Base-by-base conservation (phyloP, 305 asterid species). In the Fraxinus nigra region DNA sequence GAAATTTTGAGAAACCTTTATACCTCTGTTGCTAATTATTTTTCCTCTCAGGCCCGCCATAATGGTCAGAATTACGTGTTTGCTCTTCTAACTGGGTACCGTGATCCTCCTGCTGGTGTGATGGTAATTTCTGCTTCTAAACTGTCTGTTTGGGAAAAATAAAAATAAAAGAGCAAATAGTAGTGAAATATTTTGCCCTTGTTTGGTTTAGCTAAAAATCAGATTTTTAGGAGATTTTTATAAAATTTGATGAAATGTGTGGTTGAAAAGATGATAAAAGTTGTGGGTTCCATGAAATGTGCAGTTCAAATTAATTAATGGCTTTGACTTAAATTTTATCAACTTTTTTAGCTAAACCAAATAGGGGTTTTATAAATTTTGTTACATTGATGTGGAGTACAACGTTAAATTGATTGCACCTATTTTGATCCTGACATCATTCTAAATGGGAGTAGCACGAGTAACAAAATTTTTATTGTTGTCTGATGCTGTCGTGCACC, bases 61-160 rank as follows among this genome's bases (percentile, higher is more conserved):
- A 89, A 93, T 83, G 98, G 98, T 78, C 97, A 92, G 78, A 93
- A 93, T 82, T 93, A 92, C 80, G 97, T 92, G 38, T 93, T 90
- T 59, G 87, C 97, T 76, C 97, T 93, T 85, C 89, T 93, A 80
- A 93, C 98, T 40, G 98, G 98, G 80, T 93, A 93, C 83, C 97
- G 85, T 24, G 95, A 93, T 80, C 98, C 98, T 76, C 98, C 98
- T 82, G 97, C 97, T 82, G 98, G 98, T 22, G 89, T 94, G 74
- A 61, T 88, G 81, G 97, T 94, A 89, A 89, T 87, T 84, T 81
- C 48, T 83, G 76, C 67, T 34, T 84, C 56, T 48, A 2, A 63
- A 0, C 22, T 79, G n/a, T 75, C 59, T 20, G 7, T 76, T 78
- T 65, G 54, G 11, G 9, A n/a, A 16, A 54, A 56, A 18, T 0